Evolutionary conservation across 148 eudicot species (phyloP).

Genomic region (Rhododendron ferrugineum): DNA sequence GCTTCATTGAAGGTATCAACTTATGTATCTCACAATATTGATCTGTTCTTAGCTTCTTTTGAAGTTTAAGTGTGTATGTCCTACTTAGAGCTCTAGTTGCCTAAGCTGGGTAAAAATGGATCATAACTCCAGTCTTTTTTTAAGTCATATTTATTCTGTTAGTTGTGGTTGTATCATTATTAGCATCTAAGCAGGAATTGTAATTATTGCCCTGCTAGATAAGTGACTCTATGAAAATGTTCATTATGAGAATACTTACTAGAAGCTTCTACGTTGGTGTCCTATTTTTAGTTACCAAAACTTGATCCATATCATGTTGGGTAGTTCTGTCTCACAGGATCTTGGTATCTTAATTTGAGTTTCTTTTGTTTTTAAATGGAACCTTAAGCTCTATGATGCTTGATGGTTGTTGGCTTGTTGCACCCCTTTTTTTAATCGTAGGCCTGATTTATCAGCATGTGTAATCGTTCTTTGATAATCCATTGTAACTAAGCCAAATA

Average conservation of each 20-base stretch:
- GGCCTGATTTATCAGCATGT: neutral
- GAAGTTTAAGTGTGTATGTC: neutral
- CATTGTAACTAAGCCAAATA: neutral
- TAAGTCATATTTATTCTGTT: neutral
- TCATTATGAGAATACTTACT: neutral
- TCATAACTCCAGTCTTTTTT: neutral
- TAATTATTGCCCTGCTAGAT: neutral
- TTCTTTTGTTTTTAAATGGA: constrained; percentile 1
- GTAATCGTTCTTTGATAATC: neutral
- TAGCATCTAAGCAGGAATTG: neutral
- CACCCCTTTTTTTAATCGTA: neutral
- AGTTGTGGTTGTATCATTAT: neutral
- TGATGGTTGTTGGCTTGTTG: neutral
- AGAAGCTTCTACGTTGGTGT: neutral
- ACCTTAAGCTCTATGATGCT: neutral
- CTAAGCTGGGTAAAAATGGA: neutral
- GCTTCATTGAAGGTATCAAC: constrained; percentile 84
- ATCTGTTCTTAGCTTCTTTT: neutral
- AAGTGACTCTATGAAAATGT: neutral
- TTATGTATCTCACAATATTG: neutral
- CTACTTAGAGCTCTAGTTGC: neutral
- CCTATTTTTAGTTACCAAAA: neutral
- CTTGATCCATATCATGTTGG: neutral
- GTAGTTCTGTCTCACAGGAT: neutral
- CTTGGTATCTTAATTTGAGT: neutral